Base-by-base conservation (phyloP, 768 basidiomycete genomes). In the Mycena galericulata region DNA sequence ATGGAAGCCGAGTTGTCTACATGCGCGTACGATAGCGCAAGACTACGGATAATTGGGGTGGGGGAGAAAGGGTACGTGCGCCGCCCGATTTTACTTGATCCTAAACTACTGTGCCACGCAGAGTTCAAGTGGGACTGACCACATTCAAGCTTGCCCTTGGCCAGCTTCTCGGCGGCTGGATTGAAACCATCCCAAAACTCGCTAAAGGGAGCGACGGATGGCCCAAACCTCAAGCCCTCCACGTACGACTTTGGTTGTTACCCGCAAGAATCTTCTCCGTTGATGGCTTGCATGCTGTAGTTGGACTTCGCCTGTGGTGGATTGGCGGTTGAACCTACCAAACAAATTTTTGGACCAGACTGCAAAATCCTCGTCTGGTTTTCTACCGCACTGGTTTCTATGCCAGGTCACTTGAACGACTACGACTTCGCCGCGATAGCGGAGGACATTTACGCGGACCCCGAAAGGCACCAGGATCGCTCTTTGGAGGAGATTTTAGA, bases 191-290 rank as follows among this genome's bases (percentile, higher is more conserved):
- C 9, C n/a, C 34, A 11, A 8, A 27, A 8, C 36, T 70, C 6
- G 46, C 22, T 15, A 29, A 57, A 29, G 65, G 36, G 30, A 57
- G 38, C 32, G 43, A 62, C 11, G 53, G n/a, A 26, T 67, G 65
- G 65, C 69, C 69, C 20, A 70, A 51, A 30, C 69, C 69, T 10
- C 54, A 34, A 0, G 22, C 54, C 18, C 24, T 70, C 30, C 69
- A 70, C 29, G 65, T 70, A n/a, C 32, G 68, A 30, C 17, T 34
- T 8, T 9, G 22, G n/a, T 36, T 38, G 7, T 10, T 26, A 8
- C 26, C 30, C 43, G 18, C 41, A 7, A 12, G 6, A 10, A 10
- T 6, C 4, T 22, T 12, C 4, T 9, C 30, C 18, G 54, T 4
- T 12, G 17, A 27, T n/a, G 15, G 46, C 4, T 34, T 61, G 5